These are phyloP conservation scores for Nakataea oryzae DNA, from an alignment of 2,329 filamentous ascomycete species.

Conservation along the genomic window DNA sequence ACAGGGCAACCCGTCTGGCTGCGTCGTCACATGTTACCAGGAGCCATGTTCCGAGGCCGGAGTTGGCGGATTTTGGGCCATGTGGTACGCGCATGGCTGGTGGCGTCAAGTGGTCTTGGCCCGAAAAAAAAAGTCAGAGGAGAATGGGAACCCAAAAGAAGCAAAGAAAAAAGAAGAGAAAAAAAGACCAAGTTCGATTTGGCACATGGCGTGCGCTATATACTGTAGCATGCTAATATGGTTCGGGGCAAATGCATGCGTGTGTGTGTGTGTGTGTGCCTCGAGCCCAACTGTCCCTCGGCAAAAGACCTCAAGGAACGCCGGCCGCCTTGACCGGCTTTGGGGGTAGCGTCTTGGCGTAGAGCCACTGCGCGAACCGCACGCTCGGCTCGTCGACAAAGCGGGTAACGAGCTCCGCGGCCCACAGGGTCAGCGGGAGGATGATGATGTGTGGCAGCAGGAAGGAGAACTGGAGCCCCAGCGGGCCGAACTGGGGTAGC, in stretches of 20 bases:
- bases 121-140: background rate
- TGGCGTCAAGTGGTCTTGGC: too few relatives aligned
- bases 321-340: background rate
- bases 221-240: background rate
- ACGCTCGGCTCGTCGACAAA: constrained; percentile 51
- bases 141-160: background rate
- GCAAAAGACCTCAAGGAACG: background rate
- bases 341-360: constrained; percentile 23
- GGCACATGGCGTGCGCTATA: background rate
- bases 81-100: background rate
- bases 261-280: too few relatives aligned
- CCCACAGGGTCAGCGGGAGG: constrained; percentile 46
- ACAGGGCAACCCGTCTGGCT: background rate
- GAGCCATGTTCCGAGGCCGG: background rate
- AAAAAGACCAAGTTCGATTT: background rate
- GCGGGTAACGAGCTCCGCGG: constrained; percentile 45
- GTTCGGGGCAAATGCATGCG: background rate
- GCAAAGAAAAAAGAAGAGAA: background rate
- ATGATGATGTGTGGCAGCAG: constrained; percentile 49
- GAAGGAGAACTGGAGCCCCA: constrained; percentile 52
- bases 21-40: background rate
- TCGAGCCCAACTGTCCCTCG: background rate
- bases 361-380: constrained; percentile 44
- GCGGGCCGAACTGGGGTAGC: constrained; percentile 41
- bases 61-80: background rate